A percentile compares a stretch with the other conserved stretches of the same genome.
These are phyloP conservation scores for Colletotrichum ledebouriae DNA, from an alignment of 2,329 filamentous ascomycete genomes.

Conservation along the genomic window DNA sequence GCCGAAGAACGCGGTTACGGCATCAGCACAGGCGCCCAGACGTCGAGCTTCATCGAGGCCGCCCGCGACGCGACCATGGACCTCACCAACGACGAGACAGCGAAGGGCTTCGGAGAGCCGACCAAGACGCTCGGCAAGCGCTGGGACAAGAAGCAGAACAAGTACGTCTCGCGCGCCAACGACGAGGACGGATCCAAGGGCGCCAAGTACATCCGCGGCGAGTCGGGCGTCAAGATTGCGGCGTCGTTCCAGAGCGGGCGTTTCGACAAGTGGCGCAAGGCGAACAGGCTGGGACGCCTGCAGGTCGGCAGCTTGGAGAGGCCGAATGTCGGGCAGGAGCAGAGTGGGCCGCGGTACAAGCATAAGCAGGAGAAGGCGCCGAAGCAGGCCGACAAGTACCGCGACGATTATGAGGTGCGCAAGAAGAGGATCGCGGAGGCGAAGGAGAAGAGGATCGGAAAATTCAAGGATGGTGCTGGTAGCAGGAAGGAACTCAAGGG, in stretches of 20 bases:
- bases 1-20: conserved; percentile 94
- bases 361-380: conserved; percentile 91
- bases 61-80: conserved; percentile 94
- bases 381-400: conserved; percentile 91
- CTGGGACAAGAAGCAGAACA: conserved; percentile 97
- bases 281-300: conserved; percentile 82
- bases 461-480: conserved; percentile 79
- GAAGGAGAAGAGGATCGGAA: conserved; percentile 83
- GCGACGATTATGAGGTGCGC: conserved; percentile 89
- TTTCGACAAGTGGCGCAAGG: conserved; percentile 92
- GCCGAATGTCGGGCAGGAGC: conserved; percentile 49
- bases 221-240: conserved; percentile 95
- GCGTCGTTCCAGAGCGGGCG: conserved; percentile 93
- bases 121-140: conserved; percentile 79
- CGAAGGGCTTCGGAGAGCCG: conserved; percentile 83
- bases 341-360: conserved; percentile 73
- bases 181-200: conserved; percentile 91
- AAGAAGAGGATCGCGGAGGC: conserved; percentile 93
- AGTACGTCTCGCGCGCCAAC: conserved; percentile 92
- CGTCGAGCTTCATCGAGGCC: conserved; percentile 85
- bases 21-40: conserved; percentile 84
- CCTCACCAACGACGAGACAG: conserved; percentile 87
- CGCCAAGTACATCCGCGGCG: conserved; percentile 81
- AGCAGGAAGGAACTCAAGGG: conserved; percentile 85
- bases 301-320: conserved; percentile 86